Evolutionary conservation across 2,329 filamentous ascomycete species (phyloP).

Genomic region (Bertia moriformis): DNA sequence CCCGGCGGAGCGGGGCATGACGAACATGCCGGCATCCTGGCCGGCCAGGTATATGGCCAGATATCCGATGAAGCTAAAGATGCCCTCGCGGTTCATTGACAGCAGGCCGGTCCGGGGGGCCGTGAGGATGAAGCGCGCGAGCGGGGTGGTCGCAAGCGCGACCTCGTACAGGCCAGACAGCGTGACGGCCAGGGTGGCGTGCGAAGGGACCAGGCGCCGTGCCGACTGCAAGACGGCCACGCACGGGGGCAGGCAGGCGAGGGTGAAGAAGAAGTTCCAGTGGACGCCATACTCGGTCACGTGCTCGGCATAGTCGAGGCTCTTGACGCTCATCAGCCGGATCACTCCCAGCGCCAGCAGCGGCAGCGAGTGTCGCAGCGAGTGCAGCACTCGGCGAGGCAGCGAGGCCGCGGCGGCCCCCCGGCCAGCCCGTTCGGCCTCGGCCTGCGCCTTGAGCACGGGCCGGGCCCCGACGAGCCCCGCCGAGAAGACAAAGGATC

Average conservation of each 20-base stretch:
- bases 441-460: slow-evolving; percentile 62
- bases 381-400: slow-evolving; percentile 41
- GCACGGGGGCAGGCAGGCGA: slow-evolving; percentile 77
- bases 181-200: slow-evolving; percentile 58
- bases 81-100: slow-evolving; percentile 81
- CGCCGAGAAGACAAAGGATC: slow-evolving; percentile 90
- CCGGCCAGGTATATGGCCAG: slow-evolving; percentile 87
- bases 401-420: slow-evolving; percentile 26
- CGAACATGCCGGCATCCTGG: slow-evolving; percentile 66
- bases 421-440: slow-evolving; percentile 30
- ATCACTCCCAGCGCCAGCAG: slow-evolving; percentile 67
- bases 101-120: slow-evolving; percentile 67
- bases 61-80: slow-evolving; percentile 92
- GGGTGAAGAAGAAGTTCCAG: slow-evolving; percentile 99
- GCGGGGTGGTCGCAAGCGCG: slow-evolving; percentile 57
- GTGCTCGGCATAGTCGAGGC: slow-evolving; percentile 89
- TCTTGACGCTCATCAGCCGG: slow-evolving; percentile 78
- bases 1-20: slow-evolving; percentile 48
- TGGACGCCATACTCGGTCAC: slow-evolving; percentile 95
- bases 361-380: slow-evolving; percentile 69
- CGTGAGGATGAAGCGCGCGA: slow-evolving; percentile 71
- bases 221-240: slow-evolving; percentile 68
- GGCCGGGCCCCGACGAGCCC: slow-evolving; percentile 80
- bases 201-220: slow-evolving; percentile 59
- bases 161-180: slow-evolving; percentile 61